These are phyloP conservation scores for Primulina eburnea DNA, from an alignment of 257 asterid genomes.

Conservation along the genomic window DNA sequence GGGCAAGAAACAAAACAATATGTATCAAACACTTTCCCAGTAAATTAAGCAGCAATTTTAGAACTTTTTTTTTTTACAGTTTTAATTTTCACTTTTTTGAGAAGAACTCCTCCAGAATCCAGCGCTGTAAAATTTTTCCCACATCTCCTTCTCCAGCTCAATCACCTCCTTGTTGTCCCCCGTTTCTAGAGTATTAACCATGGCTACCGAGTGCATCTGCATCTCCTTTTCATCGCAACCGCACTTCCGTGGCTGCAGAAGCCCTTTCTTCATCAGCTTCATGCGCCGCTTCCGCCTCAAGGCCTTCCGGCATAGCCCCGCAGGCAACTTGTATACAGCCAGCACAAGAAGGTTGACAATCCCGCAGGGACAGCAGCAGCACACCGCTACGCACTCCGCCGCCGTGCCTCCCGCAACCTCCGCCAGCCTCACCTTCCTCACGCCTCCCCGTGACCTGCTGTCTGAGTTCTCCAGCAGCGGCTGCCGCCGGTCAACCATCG, in stretches of 20 bases:
- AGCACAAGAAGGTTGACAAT: slow-evolving; percentile 53
- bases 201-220: slow-evolving; percentile 35
- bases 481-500: slow-evolving; percentile 25
- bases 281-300: slow-evolving; percentile 56
- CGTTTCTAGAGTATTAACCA: slow-evolving; percentile 23
- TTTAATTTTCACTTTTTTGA: slow-evolving; percentile 33
- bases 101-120: slow-evolving; percentile 89
- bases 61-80: neutral
- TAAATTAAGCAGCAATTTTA: neutral
- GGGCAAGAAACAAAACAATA: too few species aligned
- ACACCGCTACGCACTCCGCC: slow-evolving; percentile 84
- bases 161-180: slow-evolving; percentile 39
- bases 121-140: slow-evolving; percentile 54
- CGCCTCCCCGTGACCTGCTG: slow-evolving; percentile 29
- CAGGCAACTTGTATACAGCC: slow-evolving; percentile 66
- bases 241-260: slow-evolving; percentile 34
- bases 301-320: slow-evolving; percentile 67
- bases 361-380: slow-evolving; percentile 87
- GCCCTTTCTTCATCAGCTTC: slow-evolving; percentile 23
- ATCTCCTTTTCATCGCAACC: slow-evolving; percentile 39
- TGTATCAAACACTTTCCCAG: neutral
- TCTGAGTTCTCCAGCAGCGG: slow-evolving; percentile 41
- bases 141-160: slow-evolving; percentile 79
- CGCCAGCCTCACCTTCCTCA: slow-evolving; percentile 37
- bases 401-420: slow-evolving; percentile 81